Evolutionary conservation across 2,329 filamentous ascomycete genomes (phyloP).

Genomic region (Calycina herbarum): DNA sequence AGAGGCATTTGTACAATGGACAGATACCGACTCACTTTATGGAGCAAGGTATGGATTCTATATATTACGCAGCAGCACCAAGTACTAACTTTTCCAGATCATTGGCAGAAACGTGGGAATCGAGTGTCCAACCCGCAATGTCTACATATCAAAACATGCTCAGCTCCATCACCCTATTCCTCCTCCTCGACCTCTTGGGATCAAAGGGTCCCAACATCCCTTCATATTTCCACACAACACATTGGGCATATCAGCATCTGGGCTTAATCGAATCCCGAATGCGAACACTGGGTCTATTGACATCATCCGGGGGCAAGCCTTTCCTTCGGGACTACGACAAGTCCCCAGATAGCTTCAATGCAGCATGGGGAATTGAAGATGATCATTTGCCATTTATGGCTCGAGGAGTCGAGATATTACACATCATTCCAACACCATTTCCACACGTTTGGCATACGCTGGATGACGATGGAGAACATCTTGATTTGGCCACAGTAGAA

Average conservation of each 20-base stretch:
- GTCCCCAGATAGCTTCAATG: slow-evolving; percentile 46
- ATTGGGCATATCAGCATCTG: slow-evolving; percentile 87
- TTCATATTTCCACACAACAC: slow-evolving; percentile 85
- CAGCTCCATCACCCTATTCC: slow-evolving; percentile 79
- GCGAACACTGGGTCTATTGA: slow-evolving; percentile 64
- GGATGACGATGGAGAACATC: slow-evolving; percentile 77
- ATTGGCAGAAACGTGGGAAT: slow-evolving; percentile 81
- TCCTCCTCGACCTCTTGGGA: slow-evolving; percentile 89
- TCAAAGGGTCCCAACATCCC: slow-evolving; percentile 67
- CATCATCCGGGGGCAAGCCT: slow-evolving; percentile 53
- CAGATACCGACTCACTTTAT: slow-evolving; percentile 79
- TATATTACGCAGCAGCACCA: background rate
- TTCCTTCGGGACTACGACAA: slow-evolving; percentile 70
- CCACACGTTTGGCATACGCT: slow-evolving; percentile 84
- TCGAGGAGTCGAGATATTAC: slow-evolving; percentile 82
- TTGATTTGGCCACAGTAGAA: slow-evolving; percentile 75
- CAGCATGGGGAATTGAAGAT: slow-evolving; percentile 64
- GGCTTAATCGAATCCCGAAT: slow-evolving; percentile 73
- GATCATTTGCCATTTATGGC: slow-evolving; percentile 91
- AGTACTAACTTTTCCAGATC: slow-evolving; percentile 47
- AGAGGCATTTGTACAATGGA: slow-evolving; percentile 86
- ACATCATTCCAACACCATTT: slow-evolving; percentile 84
- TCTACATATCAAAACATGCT: slow-evolving; percentile 76
- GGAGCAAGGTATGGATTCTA: slow-evolving; percentile 66
- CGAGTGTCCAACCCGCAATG: slow-evolving; percentile 63